Percentiles rank a stretch among this genome's conserved stretches.
phyloP scores from a whole-genome alignment of 2,329 filamentous ascomycete species.

The Clarireedia monteithiana region DNA sequence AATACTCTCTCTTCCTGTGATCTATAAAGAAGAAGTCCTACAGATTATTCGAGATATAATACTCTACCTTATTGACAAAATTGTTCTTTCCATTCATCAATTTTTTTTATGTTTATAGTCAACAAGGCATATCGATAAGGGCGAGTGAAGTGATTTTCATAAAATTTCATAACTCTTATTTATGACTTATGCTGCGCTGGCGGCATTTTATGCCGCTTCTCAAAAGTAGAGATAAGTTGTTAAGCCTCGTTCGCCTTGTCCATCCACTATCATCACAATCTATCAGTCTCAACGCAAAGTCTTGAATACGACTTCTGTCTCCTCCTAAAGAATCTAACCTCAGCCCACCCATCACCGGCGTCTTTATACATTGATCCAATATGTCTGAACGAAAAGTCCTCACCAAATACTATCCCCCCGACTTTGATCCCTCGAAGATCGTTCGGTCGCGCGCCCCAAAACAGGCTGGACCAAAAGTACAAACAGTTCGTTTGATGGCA shows the following conservation, averaged over 20 bases:
- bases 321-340: not conserved
- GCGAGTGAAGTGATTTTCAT: not conserved
- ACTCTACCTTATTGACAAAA: too few relatives aligned
- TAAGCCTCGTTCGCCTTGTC: not conserved
- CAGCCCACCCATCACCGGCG: not conserved
- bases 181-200: not conserved
- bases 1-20: too few relatives aligned
- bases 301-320: too few relatives aligned
- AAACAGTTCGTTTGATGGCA: constrained; percentile 85
- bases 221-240: too few relatives aligned
- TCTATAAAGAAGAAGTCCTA: too few relatives aligned
- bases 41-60: too few relatives aligned
- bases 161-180: not conserved
- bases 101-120: not conserved
- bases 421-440: constrained; percentile 86
- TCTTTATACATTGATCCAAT: constrained; percentile 12
- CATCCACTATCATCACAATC: not conserved
- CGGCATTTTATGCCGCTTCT: not conserved
- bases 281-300: too few relatives aligned
- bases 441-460: constrained; percentile 62
- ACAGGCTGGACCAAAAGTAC: constrained; percentile 67
- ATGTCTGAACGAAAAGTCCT: constrained; percentile 88
- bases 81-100: not conserved
- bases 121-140: not conserved
- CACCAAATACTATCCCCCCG: constrained; percentile 55